Base-by-base conservation (phyloP, 495 filamentous ascomycete genomes). In the Evernia prunastri region DNA sequence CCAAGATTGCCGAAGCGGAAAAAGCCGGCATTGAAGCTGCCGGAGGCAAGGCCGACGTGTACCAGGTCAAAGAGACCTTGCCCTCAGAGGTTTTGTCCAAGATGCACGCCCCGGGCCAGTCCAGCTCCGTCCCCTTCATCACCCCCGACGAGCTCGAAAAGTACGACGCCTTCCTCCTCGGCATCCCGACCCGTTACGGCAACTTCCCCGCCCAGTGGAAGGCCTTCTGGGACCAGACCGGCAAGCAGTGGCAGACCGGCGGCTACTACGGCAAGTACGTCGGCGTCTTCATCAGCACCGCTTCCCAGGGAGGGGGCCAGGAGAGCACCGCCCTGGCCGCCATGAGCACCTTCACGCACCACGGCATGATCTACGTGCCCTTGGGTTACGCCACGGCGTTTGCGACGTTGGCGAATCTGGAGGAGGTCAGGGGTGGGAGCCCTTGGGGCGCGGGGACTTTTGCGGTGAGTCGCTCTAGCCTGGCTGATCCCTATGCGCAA, bases 141-240 rank as follows among this genome's bases (percentile, higher is more conserved):
- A 84, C 88, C 72, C 86, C 91, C 29, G 72, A 79, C 8, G 79
- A 75, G 17, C 85, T 97, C n/a, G 80, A 84, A 66, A 63, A 83
- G 61, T 97, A 94, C 79, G 92, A 97, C 72, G 94, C 81, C 72
- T 87, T 99, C 77, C 87, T 99, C 43, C 83, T 99, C 66, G 95
- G 95, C 69, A 92, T 99, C 76, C 94, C 94, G 37, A 99, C 94
- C n/a, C 87, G 94, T 63, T 99, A 89, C 79, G 94, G 94, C 74
- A 99, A 96, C 85, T 96, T 96, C 83, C 92, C 94, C 47, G 92
- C 88, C 35, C 94, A 98, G 78, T 97, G 89, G 89, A 97, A 92
- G 82, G 74, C 85, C 51, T 95, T 92, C 83, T 92, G 87, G 87
- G 90, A 95, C 80, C 80, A 82, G 75, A 89, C 89, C 33, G 90